A percentile compares a stretch with the other conserved stretches of the same genome.
Conservation (phyloP, 305 asterid genomes). For the Fraxinus nigra region DNA sequence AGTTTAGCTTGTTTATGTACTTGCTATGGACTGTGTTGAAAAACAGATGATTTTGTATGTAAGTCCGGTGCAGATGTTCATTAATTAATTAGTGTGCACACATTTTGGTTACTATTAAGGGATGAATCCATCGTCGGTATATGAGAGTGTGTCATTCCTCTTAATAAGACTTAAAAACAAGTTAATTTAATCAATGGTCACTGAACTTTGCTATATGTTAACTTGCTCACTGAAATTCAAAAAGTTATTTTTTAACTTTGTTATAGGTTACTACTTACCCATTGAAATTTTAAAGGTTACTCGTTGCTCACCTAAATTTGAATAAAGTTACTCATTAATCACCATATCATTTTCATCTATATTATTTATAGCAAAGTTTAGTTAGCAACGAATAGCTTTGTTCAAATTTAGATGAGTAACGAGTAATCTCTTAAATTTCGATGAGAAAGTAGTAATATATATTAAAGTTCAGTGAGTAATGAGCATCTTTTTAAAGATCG, state of each 20-base stretch:
- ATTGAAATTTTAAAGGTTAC: too few relatives aligned
- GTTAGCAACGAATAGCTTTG: not conserved
- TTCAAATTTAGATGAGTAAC: too few relatives aligned
- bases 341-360: not conserved
- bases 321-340: not conserved
- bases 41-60: conserved; percentile 16
- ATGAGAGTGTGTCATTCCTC: not conserved
- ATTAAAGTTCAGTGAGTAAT: too few relatives aligned
- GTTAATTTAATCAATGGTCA: not conserved
- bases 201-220: not conserved
- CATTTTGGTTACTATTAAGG: not conserved
- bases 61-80: conserved; percentile 20
- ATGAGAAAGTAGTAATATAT: too few relatives aligned
- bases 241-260: too few relatives aligned
- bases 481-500: too few relatives aligned
- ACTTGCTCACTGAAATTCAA: not conserved
- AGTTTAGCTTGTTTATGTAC: conserved; percentile 8
- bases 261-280: too few relatives aligned
- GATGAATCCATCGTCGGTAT: not conserved
- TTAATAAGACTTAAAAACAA: not conserved
- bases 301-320: not conserved
- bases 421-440: too few relatives aligned
- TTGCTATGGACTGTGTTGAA: conserved; percentile 18
- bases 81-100: not conserved
- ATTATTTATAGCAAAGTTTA: not conserved